Base-by-base conservation (phyloP, 1,284 basidiomycete species). In the Ustilago xerochloae region DNA sequence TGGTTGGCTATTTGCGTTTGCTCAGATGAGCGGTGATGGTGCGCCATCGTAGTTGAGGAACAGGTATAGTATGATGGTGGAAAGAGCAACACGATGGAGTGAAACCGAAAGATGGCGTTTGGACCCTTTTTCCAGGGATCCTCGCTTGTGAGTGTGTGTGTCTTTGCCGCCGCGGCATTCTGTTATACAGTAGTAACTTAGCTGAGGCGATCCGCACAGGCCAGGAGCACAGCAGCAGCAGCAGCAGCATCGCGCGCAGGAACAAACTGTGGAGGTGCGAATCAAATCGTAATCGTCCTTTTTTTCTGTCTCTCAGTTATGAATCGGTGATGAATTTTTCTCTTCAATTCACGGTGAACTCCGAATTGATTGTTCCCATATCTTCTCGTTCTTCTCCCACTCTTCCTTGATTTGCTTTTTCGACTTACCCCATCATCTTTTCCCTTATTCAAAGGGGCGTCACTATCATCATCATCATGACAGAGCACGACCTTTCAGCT, bases 311-410 rank as follows among this genome's bases (percentile, higher is more conserved):
- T 24, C 9, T 2, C 9, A 6, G n/a, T 20, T 6, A 20, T 15
- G 16, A 32, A 70, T 70, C 67, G 67, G 61, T 33, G 67, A 70
- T 70, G 45, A 33, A 20, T 60, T 56, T 63, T 59, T n/a, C n/a
- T n/a, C n/a, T n/a, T 64, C 39, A 6, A 3, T 15, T 0, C 20
- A 36, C 15, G 48, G n/a, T 20, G 35, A 43, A 30, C 48, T 39
- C 46, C 24, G 13, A 28, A 39, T 12, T n/a, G 7, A 32, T 24
- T 10, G 24, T 26, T 22, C 49, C 22, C 16, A 38, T 13, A n/a
- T 10, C 6, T 35, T 32, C 38, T 39, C n/a, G 9, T 39, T 6
- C 22, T 30, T 38, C 45, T 28, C n/a, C 22, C 32, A 3, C 24
- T n/a, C 48, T 46, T 29, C 38, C n/a, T 15, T 24, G n/a, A n/a